Conservation (phyloP, 1,284 basidiomycete species). For the Moesziomyces antarcticus region DNA sequence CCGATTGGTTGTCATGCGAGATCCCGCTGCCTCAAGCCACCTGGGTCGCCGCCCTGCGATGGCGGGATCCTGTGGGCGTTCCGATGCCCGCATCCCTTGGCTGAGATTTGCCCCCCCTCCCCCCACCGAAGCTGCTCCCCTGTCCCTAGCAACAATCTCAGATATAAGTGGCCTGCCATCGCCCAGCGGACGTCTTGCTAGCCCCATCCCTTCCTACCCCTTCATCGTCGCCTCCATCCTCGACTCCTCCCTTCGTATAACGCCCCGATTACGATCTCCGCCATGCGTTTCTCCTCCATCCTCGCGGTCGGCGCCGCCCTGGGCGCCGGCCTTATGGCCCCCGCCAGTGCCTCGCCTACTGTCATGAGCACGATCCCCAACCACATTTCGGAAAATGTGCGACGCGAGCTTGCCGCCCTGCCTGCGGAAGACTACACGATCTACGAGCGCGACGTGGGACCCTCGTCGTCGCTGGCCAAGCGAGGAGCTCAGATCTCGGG, state of each 20-base stretch:
- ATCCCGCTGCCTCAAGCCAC: too few species aligned
- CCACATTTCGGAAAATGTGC: constrained; percentile 36
- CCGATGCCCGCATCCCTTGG: too few species aligned
- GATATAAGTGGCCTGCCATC: too few species aligned
- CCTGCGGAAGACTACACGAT: constrained; percentile 19
- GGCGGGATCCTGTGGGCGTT: too few species aligned
- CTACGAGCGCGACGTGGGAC: constrained; percentile 11
- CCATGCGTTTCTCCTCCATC: constrained; percentile 38
- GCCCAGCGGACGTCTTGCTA: not conserved
- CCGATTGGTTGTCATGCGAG: too few species aligned
- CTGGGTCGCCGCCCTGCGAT: too few species aligned
- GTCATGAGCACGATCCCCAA: constrained; percentile 31
- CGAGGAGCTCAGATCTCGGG: constrained; percentile 34
- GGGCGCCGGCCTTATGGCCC: constrained; percentile 12
- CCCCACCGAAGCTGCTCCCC: too few species aligned
- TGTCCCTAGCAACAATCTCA: too few species aligned
- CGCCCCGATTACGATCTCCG: not conserved
- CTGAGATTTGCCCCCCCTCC: too few species aligned
- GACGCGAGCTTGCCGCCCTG: constrained; percentile 17
- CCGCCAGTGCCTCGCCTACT: constrained; percentile 27
- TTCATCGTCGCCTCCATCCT: not conserved
- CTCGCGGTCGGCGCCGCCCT: constrained; percentile 25
- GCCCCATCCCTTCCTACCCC: not conserved
- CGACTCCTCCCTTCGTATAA: too few species aligned
- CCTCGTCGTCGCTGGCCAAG: constrained; percentile 5